Conservation (phyloP, 495 filamentous ascomycete species). For the Trichoderma reesei region DNA sequence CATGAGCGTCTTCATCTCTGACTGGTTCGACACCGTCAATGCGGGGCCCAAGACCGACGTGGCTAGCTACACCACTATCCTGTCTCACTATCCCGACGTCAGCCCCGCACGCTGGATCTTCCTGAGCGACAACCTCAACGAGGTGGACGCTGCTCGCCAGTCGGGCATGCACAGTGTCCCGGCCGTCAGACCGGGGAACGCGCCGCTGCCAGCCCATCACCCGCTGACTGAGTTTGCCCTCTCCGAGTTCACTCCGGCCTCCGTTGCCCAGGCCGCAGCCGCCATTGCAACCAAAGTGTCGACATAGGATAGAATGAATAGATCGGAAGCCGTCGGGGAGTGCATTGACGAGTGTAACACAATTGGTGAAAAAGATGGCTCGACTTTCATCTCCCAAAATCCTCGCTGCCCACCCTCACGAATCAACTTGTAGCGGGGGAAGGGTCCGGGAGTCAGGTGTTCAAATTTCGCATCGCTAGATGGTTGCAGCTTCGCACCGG, state of each 20-base stretch:
- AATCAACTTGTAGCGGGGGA: not conserved
- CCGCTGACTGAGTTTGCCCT: slow-evolving; percentile 7
- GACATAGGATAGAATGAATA: not conserved
- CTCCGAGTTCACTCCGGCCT: slow-evolving; percentile 8
- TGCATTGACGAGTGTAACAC: too few relatives aligned
- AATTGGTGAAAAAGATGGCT: too few relatives aligned
- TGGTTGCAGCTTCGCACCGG: not conserved
- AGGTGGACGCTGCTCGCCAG: slow-evolving; percentile 53
- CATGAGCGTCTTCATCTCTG: slow-evolving; percentile 42
- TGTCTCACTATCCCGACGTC: slow-evolving; percentile 29
- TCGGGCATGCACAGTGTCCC: slow-evolving; percentile 54
- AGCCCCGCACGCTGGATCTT: slow-evolving; percentile 47
- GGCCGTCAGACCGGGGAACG: slow-evolving; percentile 56
- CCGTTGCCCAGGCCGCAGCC: not conserved
- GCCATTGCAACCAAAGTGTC: not conserved
- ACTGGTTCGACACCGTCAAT: slow-evolving; percentile 63
- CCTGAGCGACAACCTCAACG: slow-evolving; percentile 60
- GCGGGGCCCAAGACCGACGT: slow-evolving; percentile 57
- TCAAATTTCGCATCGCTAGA: not conserved
- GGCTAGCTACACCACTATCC: slow-evolving; percentile 52
- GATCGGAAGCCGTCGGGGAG: too few relatives aligned
- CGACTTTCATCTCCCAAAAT: too few relatives aligned
- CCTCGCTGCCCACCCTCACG: not conserved
- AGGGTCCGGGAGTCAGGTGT: slow-evolving; percentile 8
- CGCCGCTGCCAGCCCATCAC: slow-evolving; percentile 28